Percentiles rank a stretch among this genome's conserved stretches.
phyloP scores from a whole-genome alignment of 1,284 basidiomycete species.

The Cryptococcus sp. region DNA sequence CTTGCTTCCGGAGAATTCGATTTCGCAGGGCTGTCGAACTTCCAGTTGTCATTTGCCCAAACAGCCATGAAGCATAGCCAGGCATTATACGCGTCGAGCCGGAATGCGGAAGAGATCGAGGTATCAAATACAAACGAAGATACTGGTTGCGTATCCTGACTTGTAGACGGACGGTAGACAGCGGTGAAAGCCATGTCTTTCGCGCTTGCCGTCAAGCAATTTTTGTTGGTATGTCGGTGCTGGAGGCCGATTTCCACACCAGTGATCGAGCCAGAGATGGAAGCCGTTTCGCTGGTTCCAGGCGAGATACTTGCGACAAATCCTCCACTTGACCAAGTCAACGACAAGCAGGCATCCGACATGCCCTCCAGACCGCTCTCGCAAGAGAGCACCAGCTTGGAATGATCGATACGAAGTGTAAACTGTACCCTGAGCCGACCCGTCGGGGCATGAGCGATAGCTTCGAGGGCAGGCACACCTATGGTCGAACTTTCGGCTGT shows the following conservation, averaged over 20 bases:
- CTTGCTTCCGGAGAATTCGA: constrained; percentile 9
- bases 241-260: constrained; percentile 52
- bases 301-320: constrained; percentile 73
- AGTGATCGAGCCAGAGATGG: constrained; percentile 70
- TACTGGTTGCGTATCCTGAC: constrained; percentile 47
- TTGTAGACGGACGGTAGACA: constrained; percentile 13
- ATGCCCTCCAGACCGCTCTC: no score
- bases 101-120: constrained; percentile 35
- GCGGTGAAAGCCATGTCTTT: constrained; percentile 42
- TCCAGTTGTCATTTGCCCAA: constrained; percentile 41
- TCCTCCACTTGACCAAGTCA: constrained; percentile 88
- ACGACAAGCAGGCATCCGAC: constrained; percentile 72
- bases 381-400: constrained; percentile 61
- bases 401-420: constrained; percentile 82
- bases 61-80: constrained; percentile 43
- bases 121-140: constrained; percentile 50
- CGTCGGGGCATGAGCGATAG: constrained; percentile 11
- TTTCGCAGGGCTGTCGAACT: constrained; percentile 22
- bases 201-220: constrained; percentile 39
- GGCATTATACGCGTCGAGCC: constrained; percentile 38
- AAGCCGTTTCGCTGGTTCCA: constrained; percentile 59
- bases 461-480: constrained; percentile 8
- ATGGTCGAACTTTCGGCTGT: constrained; percentile 2
- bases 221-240: constrained; percentile 4
- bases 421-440: constrained; percentile 50